Evolutionary conservation across 2,329 filamentous ascomycete genomes (phyloP).

Genomic region (Talaromyces sp.): DNA sequence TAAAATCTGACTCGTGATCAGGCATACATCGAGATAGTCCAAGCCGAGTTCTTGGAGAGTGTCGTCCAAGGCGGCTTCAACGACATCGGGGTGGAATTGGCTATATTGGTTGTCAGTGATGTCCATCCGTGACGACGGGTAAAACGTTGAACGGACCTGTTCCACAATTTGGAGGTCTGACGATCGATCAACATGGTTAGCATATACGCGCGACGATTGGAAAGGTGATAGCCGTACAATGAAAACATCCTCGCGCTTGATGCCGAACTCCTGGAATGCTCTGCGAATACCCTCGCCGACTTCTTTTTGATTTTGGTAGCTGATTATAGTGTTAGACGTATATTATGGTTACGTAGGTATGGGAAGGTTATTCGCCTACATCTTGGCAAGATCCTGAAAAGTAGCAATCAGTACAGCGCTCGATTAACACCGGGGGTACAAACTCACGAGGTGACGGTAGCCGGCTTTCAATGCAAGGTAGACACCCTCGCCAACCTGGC

Average conservation of each 20-base stretch:
- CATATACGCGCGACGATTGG: background rate
- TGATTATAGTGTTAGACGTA: slow-evolving; percentile 13
- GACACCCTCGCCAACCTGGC: slow-evolving; percentile 39
- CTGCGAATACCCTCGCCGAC: slow-evolving; percentile 34
- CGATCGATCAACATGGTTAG: background rate
- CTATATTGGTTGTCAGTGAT: background rate
- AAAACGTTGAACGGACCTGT: slow-evolving; percentile 36
- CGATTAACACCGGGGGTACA: background rate
- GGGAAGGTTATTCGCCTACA: slow-evolving; percentile 26
- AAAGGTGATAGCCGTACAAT: slow-evolving; percentile 29
- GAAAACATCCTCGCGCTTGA: slow-evolving; percentile 42
- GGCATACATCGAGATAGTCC: slow-evolving; percentile 54
- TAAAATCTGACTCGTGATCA: slow-evolving; percentile 19
- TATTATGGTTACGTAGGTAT: background rate
- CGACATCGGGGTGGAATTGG: slow-evolving; percentile 49
- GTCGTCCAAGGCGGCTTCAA: slow-evolving; percentile 50
- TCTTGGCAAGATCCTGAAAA: slow-evolving; percentile 37
- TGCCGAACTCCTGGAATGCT: slow-evolving; percentile 36
- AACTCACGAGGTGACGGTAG: slow-evolving; percentile 39
- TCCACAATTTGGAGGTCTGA: slow-evolving; percentile 61
- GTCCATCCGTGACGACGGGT: no score
- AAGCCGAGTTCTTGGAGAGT: slow-evolving; percentile 52
- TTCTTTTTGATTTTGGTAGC: slow-evolving; percentile 40
- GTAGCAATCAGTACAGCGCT: slow-evolving; percentile 18
- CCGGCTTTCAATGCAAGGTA: slow-evolving; percentile 40